phyloP scores from a whole-genome alignment of 2,329 filamentous ascomycete species.

The Myriosclerotinia curreyana region DNA sequence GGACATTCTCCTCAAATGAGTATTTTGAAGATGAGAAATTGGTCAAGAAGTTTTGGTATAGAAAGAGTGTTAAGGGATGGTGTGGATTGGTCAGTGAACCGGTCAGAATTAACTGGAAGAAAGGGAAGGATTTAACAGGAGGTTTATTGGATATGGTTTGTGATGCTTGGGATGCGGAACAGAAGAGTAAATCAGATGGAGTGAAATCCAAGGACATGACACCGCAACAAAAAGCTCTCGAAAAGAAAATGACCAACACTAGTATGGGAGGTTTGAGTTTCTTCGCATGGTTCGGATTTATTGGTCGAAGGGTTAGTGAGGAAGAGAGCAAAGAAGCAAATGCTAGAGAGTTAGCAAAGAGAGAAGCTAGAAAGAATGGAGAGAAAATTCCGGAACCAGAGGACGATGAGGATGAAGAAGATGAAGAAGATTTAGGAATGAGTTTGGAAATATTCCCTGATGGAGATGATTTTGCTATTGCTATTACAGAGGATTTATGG shows the following conservation, averaged over 20 bases:
- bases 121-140: slow-evolving; percentile 76
- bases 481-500: slow-evolving; percentile 84
- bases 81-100: slow-evolving; percentile 82
- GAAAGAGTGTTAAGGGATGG: slow-evolving; percentile 62
- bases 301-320: slow-evolving; percentile 64
- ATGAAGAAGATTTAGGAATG: slow-evolving; percentile 58
- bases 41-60: slow-evolving; percentile 91
- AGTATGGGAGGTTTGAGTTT: slow-evolving; percentile 70
- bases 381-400: slow-evolving; percentile 34
- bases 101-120: slow-evolving; percentile 84
- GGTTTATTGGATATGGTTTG: slow-evolving; percentile 74
- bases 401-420: slow-evolving; percentile 50
- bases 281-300: slow-evolving; percentile 87
- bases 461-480: slow-evolving; percentile 77
- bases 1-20: slow-evolving; percentile 78
- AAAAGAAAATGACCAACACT: slow-evolving; percentile 54
- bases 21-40: slow-evolving; percentile 75
- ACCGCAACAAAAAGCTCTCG: slow-evolving; percentile 50
- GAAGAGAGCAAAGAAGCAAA: slow-evolving; percentile 66
- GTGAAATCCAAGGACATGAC: slow-evolving; percentile 41
- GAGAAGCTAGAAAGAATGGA: slow-evolving; percentile 44
- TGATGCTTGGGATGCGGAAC: slow-evolving; percentile 63
- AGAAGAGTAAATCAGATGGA: slow-evolving; percentile 42
- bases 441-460: slow-evolving; percentile 83
- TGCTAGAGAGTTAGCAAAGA: slow-evolving; percentile 54